Conservation (phyloP, 257 asterid species). For the Jacaranda copaia region DNA sequence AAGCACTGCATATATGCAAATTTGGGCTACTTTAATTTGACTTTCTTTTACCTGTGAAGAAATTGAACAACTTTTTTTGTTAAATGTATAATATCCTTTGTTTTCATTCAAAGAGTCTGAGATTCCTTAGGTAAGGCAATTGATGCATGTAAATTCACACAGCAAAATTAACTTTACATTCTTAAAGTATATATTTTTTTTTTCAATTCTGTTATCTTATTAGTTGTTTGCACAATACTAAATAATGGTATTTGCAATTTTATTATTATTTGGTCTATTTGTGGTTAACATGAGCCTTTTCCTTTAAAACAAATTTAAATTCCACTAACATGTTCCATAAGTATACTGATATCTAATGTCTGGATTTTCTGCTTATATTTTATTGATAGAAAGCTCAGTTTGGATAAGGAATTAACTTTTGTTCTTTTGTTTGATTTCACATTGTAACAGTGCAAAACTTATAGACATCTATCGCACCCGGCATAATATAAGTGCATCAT, state of each 20-base stretch:
- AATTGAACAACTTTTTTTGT: no score
- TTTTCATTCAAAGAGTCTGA: background rate
- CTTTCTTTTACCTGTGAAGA: no score
- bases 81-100: no score
- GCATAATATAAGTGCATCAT: slow-evolving; percentile 96
- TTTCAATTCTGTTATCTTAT: background rate
- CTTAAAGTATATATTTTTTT: background rate
- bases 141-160: background rate
- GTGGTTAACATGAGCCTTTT: slow-evolving; percentile 8
- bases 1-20: background rate
- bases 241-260: slow-evolving; percentile 2
- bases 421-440: slow-evolving; percentile 33
- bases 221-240: background rate
- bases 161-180: background rate
- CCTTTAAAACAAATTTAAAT: slow-evolving; percentile 1
- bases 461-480: slow-evolving; percentile 96
- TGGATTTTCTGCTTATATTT: slow-evolving; percentile 20
- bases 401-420: slow-evolving; percentile 29
- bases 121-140: background rate
- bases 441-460: slow-evolving; percentile 79
- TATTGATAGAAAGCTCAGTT: slow-evolving; percentile 30
- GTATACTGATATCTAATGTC: background rate
- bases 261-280: background rate
- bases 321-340: slow-evolving; percentile 16
- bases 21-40: no score